Evolutionary conservation across 2,329 filamentous ascomycete genomes (phyloP), one percentile per base, ranked within the genome.

Genomic region (Grosmannia huntii): DNA sequence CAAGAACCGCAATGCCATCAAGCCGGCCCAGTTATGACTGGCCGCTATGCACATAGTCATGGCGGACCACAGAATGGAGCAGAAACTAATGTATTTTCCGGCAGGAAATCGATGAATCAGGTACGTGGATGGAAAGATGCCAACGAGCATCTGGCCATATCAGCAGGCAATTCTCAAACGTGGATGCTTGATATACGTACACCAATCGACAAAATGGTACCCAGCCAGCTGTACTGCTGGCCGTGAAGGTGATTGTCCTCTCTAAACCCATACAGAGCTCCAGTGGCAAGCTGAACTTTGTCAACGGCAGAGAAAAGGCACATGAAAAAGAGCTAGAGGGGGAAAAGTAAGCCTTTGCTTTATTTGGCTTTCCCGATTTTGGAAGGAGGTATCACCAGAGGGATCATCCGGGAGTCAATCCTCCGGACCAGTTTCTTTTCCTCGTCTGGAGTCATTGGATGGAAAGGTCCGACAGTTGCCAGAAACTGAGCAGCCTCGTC

Each of bases 201-300:
- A 3, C 56, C 56, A 1, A 57, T 10, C 21, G 56, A 16, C 36
- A 57, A 21, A 38, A 57, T 53, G 21, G 50, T 57, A 11, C 56
- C 25, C 5, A 57, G 16, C 56, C 56, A 57, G 56, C 56, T 57
- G 38, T 57, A 57, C 16, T 57, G 49, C 38, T 57, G 56, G 36
- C 49, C 56, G 12, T 33, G 36, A 25, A 57, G 31, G 27, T 57
- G 38, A 1, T 16, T 69, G 56, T 72, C 70, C 23, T 55, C 61
- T 55, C 65, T 65, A 60, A 71, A 68, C 2, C 69, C 69, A 41
- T 71, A 70, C 5, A 71, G 61, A 4, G 68, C 66, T 2, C 67
- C 69, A 2, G 67, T 70, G n/a, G 65, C 66, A 31, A 70, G 64
- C 55, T 67, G 53, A 10, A 69, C 67, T 55, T 69, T 69, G 57